Percentiles rank a stretch among this genome's conserved stretches.
Evolutionary conservation across 805 yeast genomes (phyloP).

Genomic region (Wickerhamiella cacticola): DNA sequence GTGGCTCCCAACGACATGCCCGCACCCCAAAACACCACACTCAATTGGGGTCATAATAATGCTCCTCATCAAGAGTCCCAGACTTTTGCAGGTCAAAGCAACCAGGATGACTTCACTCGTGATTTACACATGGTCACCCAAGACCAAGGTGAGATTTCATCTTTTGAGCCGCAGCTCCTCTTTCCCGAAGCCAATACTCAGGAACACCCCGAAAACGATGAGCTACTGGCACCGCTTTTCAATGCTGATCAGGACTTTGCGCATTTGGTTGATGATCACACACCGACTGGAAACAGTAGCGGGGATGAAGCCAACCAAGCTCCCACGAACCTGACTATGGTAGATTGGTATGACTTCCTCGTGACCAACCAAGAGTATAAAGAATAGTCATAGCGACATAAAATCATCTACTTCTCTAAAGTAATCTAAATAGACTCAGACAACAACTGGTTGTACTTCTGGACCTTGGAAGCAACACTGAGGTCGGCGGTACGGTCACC

Average conservation of each 20-base stretch:
- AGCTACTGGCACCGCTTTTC: constrained; percentile 15
- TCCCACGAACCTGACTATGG: constrained; percentile 29
- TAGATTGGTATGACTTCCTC: constrained; percentile 33
- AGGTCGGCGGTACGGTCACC: constrained; percentile 96
- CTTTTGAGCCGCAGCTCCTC: constrained; percentile 46
- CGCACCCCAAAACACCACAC: not conserved
- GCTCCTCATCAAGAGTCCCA: not conserved
- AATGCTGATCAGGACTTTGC: constrained; percentile 11
- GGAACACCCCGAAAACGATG: not conserved
- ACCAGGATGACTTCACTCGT: constrained; percentile 16
- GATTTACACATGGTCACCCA: constrained; percentile 27
- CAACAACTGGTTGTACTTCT: constrained; percentile 79
- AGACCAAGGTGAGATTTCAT: constrained; percentile 32
- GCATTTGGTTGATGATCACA: not conserved
- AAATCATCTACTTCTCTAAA: constrained; percentile 3
- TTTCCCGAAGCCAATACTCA: constrained; percentile 32
- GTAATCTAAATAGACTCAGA: constrained; percentile 63
- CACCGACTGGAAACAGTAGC: not conserved
- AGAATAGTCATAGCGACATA: constrained; percentile 2
- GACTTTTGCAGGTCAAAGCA: not conserved
- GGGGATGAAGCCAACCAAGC: constrained; percentile 17
- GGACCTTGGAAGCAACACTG: constrained; percentile 70
- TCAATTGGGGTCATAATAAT: not conserved
- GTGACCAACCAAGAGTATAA: constrained; percentile 17
- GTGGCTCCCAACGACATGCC: not conserved